Evolutionary conservation across 257 asterid genomes (phyloP).

Genomic region (Cynanchum wilfordii): DNA sequence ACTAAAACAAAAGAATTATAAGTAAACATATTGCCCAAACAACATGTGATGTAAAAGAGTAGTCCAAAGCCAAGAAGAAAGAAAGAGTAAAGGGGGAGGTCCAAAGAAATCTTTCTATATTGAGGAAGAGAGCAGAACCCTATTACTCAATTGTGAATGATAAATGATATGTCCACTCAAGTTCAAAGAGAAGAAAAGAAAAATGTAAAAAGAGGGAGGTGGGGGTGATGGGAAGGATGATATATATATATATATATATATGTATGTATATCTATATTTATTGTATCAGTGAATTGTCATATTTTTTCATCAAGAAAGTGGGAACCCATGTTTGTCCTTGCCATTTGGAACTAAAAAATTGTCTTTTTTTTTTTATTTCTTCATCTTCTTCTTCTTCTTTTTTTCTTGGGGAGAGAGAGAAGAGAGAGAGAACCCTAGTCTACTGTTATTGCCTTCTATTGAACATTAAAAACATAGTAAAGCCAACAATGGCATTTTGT

Average conservation of each 20-base stretch:
- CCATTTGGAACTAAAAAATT: not conserved
- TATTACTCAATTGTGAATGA: not conserved
- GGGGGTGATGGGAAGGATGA: not conserved
- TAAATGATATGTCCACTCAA: not conserved
- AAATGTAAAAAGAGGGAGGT: not conserved
- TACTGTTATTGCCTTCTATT: not conserved
- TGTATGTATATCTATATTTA: too few relatives aligned
- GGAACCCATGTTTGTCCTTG: conserved; percentile 9
- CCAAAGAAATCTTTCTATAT: conserved; percentile 10
- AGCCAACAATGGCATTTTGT: conserved; percentile 5
- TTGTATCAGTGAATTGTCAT: conserved; percentile 5
- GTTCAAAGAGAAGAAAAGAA: not conserved
- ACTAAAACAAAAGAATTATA: not conserved
- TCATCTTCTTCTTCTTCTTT: not conserved
- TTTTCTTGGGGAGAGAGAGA: too few relatives aligned
- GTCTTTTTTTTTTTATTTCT: not conserved
- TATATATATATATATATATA: too few relatives aligned
- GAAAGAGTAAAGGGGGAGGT: conserved; percentile 1
- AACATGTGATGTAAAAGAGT: not conserved
- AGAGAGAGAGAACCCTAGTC: not conserved
- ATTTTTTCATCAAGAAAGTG: not conserved
- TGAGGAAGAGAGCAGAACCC: conserved; percentile 2
- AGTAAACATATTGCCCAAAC: conserved; percentile 8
- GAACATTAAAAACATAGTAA: not conserved
- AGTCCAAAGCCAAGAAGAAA: not conserved